Conservation (phyloP, 2,329 filamentous ascomycete species). For the Xylaria sp. region DNA sequence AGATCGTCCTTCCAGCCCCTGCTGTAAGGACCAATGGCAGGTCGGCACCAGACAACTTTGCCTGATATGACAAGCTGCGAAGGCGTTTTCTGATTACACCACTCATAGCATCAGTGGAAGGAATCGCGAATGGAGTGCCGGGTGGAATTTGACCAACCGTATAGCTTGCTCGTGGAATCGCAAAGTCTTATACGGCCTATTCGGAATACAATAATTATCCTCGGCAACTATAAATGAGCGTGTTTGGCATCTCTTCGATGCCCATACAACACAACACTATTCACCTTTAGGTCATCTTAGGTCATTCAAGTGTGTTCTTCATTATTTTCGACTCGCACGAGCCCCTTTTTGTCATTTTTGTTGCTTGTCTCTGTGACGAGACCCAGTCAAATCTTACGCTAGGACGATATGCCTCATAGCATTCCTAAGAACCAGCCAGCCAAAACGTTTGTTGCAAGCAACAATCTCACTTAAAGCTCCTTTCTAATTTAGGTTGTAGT, state of each 20-base stretch:
- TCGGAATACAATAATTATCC: conserved; percentile 19
- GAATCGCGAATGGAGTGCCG: conserved; percentile 20
- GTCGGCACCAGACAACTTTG: conserved; percentile 28
- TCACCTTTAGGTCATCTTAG: conserved; percentile 30
- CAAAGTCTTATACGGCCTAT: background rate
- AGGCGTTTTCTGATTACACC: conserved; percentile 36
- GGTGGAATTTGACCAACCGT: too few species aligned
- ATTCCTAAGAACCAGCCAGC: conserved; percentile 36
- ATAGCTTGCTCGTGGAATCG: too few species aligned
- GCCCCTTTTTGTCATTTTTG: conserved; percentile 13
- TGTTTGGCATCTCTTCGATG: conserved; percentile 25
- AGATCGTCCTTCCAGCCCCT: conserved; percentile 34
- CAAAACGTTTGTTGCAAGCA: conserved; percentile 40
- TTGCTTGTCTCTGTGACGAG: conserved; percentile 17
- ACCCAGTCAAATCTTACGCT: conserved; percentile 3
- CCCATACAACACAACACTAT: conserved; percentile 27
- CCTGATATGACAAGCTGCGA: conserved; percentile 37
- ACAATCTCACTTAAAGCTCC: conserved; percentile 9
- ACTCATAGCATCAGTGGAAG: conserved; percentile 18
- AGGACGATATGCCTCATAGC: conserved; percentile 44
- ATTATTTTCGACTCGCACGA: conserved; percentile 30
- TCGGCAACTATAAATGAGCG: conserved; percentile 33
- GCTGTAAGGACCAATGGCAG: conserved; percentile 42
- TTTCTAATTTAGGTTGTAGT: conserved; percentile 43
- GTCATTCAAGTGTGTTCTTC: conserved; percentile 40